phyloP scores from a whole-genome alignment of 306 rosid species.

The Glycine latifolia region DNA sequence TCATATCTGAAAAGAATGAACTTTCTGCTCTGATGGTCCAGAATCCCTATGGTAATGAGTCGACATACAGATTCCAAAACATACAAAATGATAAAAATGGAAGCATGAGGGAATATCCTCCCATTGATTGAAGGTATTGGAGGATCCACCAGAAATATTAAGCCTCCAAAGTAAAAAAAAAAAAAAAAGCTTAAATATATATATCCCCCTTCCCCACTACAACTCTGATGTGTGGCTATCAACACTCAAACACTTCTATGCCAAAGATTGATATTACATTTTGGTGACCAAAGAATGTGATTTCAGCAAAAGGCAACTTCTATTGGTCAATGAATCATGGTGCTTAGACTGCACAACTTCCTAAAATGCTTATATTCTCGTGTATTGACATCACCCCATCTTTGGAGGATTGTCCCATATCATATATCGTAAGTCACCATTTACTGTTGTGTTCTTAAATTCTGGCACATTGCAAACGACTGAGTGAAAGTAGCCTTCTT shows the following conservation, averaged over 20 bases:
- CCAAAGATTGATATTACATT: constrained; percentile 45
- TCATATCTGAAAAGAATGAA: constrained; percentile 59
- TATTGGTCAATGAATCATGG: constrained; percentile 34
- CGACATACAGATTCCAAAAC: constrained; percentile 35
- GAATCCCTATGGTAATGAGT: constrained; percentile 39
- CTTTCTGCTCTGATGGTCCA: constrained; percentile 48
- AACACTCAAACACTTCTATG: constrained; percentile 49
- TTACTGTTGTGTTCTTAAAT: constrained; percentile 84
- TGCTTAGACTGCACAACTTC: constrained; percentile 47
- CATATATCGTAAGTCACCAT: constrained; percentile 82
- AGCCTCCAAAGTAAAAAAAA: constrained; percentile 55
- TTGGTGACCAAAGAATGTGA: constrained; percentile 57
- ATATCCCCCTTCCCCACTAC: constrained; percentile 46
- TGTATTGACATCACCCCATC: constrained; percentile 80
- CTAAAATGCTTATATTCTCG: constrained; percentile 42
- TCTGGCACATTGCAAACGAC: constrained; percentile 87
- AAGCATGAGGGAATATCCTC: constrained; percentile 58
- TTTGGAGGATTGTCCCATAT: constrained; percentile 91
- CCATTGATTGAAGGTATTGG: constrained; percentile 51
- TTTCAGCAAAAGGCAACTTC: constrained; percentile 45
- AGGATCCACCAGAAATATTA: constrained; percentile 53
- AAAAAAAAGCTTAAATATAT: constrained; percentile 38
- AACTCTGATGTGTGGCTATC: constrained; percentile 51
- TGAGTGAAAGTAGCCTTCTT: constrained; percentile 95
- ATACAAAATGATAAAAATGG: constrained; percentile 60